Evolutionary conservation across 768 basidiomycete species (phyloP), one percentile per base, ranked within the genome.

Genomic region (Phlegmacium glaucopus): DNA sequence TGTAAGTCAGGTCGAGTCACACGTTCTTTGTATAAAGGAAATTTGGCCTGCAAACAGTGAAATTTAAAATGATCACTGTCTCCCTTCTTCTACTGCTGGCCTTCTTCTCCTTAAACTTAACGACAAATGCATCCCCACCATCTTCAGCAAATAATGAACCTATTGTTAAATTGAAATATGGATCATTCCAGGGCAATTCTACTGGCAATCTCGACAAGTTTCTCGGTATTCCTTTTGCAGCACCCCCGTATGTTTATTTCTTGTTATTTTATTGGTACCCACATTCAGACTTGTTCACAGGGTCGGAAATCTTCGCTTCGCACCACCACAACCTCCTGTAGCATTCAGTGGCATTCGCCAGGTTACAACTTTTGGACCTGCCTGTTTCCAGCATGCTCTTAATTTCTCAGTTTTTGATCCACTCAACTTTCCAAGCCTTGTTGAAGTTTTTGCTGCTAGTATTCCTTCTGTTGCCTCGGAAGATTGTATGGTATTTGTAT

Each of bases 151-250:
- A 32, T 32, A 13, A 8, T 32, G 25, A 37, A 16, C 47, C 51
- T 4, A 41, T 45, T 15, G 43, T 52, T 17, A 48, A 26, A 34
- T 25, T 52, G 12, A 39, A 16, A 38, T 52, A 52, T 34, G 51
- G 51, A 17, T 36, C 47, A 17, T 52, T 48, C 22, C 43, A 49
- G 36, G 51, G 51, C 4, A 52, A 42, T 25, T 26, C 35, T 7
- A 40, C 37, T 6, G 42, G 46, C 10, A 39, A 35, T 39, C 39
- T 51, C 12, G 34, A 16, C 13, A 30, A 55, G 11, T 76, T 69
- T 50, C 53, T 73, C 0, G 74, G 74, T 9, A 69, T 76, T 9
- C 74, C 70, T 0, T 76, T 66, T 32, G 69, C 72, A 9, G 49
- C 62, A 28, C 64, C 71, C 17, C 70, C 67, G 70, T 75, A 55